A percentile compares a stretch with the other conserved stretches of the same genome.
Evolutionary conservation across 306 rosid species (phyloP).

Genomic region (Corylus heterophylla): DNA sequence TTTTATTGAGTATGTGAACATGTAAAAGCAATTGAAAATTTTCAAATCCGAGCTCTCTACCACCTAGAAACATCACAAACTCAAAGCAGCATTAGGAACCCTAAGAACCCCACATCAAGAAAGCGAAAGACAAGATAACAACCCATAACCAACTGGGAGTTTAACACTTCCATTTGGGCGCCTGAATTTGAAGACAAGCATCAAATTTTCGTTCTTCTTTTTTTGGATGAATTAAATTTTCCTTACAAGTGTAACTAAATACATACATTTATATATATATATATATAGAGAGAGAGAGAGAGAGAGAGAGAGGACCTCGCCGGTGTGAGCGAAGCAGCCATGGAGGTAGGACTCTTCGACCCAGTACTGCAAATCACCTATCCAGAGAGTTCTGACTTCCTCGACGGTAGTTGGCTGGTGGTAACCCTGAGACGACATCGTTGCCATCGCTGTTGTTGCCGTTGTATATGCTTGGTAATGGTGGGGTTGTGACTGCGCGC

Average conservation of each 20-base stretch:
- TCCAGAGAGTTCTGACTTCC: slow-evolving; percentile 90
- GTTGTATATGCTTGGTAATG: background rate
- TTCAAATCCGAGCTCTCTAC: background rate
- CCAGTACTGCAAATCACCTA: slow-evolving; percentile 94
- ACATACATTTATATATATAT: background rate
- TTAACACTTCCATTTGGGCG: background rate
- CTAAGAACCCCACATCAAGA: background rate
- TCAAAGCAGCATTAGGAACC: background rate
- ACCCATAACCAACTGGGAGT: background rate
- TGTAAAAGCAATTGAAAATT: background rate
- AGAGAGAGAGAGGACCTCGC: slow-evolving; percentile 53
- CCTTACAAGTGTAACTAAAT: background rate
- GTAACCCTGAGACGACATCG: slow-evolving; percentile 36
- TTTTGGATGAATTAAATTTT: too few relatives aligned
- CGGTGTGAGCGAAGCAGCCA: slow-evolving; percentile 78
- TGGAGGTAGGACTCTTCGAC: slow-evolving; percentile 76
- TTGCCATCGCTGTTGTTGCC: slow-evolving; percentile 22
- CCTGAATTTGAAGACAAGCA: background rate
- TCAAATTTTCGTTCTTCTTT: background rate
- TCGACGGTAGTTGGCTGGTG: slow-evolving; percentile 57
- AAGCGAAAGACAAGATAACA: background rate
- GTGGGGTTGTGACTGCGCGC: background rate
- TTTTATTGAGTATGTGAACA: background rate
- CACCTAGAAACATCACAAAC: background rate
- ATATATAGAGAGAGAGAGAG: background rate